Conservation (phyloP, 2,329 filamentous ascomycete genomes). For the Diaporthe sp. region DNA sequence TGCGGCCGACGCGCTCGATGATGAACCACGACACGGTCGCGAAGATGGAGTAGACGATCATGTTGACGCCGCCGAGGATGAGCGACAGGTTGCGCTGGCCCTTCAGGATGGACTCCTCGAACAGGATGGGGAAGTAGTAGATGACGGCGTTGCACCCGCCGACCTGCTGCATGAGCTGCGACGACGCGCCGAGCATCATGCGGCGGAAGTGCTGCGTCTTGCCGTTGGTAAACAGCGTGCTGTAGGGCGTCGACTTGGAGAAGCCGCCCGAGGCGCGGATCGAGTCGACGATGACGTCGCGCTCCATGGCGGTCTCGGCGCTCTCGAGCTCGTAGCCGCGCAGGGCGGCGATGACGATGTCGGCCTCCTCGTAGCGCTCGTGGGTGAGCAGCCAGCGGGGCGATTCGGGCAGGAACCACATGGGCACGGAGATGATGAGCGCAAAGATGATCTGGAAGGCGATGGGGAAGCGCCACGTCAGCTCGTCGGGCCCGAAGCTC, state of each 20-base stretch:
- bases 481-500: conserved; percentile 51
- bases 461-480: conserved; percentile 67
- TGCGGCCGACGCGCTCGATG: conserved; percentile 65
- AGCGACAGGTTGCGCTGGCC: conserved; percentile 58
- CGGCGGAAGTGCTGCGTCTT: conserved; percentile 75
- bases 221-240: conserved; percentile 68
- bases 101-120: conserved; percentile 54
- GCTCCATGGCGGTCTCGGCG: conserved; percentile 67
- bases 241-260: conserved; percentile 58
- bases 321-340: conserved; percentile 60
- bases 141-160: conserved; percentile 69
- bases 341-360: conserved; percentile 48
- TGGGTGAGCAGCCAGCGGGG: conserved; percentile 53
- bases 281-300: conserved; percentile 70
- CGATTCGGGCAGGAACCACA: conserved; percentile 52
- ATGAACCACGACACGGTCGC: conserved; percentile 63
- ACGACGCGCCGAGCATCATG: conserved; percentile 68
- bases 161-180: conserved; percentile 72
- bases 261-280: conserved; percentile 64
- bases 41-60: conserved; percentile 70
- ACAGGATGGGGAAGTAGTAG: conserved; percentile 71
- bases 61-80: conserved; percentile 64
- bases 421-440: conserved; percentile 45
- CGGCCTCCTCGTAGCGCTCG: conserved; percentile 48
- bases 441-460: conserved; percentile 53